Evolutionary conservation across 306 rosid species (phyloP).

Genomic region (Casuarina glauca): DNA sequence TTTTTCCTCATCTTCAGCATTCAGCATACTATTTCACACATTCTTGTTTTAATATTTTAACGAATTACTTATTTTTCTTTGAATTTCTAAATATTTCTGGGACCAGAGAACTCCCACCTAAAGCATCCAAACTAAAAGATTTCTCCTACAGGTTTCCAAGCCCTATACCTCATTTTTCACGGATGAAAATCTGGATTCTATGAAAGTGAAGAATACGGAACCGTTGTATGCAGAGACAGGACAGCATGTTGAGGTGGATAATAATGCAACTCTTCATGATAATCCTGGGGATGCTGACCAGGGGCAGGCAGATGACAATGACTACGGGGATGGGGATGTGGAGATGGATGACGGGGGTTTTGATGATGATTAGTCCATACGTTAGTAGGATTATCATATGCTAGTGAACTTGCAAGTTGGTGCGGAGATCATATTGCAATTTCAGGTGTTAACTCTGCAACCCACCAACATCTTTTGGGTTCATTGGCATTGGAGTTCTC

Average conservation of each 20-base stretch:
- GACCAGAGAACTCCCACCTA: neutral
- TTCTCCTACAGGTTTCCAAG: constrained; percentile 56
- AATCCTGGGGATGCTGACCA: constrained; percentile 35
- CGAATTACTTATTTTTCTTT: neutral
- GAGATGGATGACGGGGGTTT: constrained; percentile 42
- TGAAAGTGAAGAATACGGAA: constrained; percentile 37
- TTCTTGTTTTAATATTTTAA: neutral
- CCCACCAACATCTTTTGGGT: neutral
- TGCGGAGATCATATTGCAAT: neutral
- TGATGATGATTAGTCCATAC: constrained; percentile 30
- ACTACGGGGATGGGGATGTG: constrained; percentile 36
- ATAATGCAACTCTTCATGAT: constrained; percentile 1
- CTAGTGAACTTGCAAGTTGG: too few relatives aligned
- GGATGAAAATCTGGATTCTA: constrained; percentile 56
- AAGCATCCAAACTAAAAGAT: neutral
- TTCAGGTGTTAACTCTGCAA: neutral
- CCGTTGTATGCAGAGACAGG: neutral
- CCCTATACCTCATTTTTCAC: constrained; percentile 75
- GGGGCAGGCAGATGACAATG: constrained; percentile 37
- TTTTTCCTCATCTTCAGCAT: neutral
- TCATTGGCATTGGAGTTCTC: neutral
- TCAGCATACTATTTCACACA: neutral
- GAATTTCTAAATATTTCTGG: neutral
- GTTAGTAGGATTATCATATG: neutral
- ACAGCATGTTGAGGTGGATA: constrained; percentile 18